Evolutionary conservation across 2,329 filamentous ascomycete genomes (phyloP).

Genomic region (Pseudogymnoascus sp.): DNA sequence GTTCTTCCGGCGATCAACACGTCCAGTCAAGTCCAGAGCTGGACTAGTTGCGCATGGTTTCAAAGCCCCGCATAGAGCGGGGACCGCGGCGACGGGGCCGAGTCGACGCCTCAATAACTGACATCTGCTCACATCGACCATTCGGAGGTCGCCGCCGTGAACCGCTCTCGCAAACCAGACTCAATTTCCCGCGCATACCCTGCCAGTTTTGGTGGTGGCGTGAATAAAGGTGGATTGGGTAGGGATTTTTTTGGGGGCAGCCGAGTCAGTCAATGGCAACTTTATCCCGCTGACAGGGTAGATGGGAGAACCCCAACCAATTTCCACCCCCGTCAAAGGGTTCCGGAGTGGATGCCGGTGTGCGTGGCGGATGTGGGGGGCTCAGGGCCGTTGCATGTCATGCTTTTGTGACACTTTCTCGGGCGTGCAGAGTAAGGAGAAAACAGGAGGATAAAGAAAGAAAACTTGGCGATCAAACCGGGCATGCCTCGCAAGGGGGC

Average conservation of each 20-base stretch:
- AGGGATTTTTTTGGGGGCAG: not conserved
- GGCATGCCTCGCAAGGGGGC: not conserved
- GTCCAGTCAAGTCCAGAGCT: not conserved
- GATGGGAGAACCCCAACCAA: not conserved
- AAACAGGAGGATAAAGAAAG: not conserved
- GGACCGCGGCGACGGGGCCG: not conserved
- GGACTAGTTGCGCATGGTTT: not conserved
- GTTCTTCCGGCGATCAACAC: not conserved
- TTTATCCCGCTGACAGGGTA: not conserved
- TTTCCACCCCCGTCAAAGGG: not conserved
- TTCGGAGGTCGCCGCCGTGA: not conserved
- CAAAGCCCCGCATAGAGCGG: not conserved
- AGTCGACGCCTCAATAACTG: not conserved
- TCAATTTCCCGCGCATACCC: not conserved
- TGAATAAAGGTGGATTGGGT: not conserved
- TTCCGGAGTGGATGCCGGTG: not conserved
- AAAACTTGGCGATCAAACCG: not conserved
- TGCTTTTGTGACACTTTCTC: not conserved
- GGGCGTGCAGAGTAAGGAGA: not conserved
- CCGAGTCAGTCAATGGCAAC: not conserved
- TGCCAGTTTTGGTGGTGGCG: not conserved
- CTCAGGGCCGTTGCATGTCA: not conserved
- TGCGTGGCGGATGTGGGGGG: not conserved
- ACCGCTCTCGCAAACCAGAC: not conserved
- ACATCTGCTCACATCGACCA: not conserved